These are phyloP conservation scores for Lipomyces orientalis DNA, from an alignment of 805 yeast genomes.

Conservation along the genomic window DNA sequence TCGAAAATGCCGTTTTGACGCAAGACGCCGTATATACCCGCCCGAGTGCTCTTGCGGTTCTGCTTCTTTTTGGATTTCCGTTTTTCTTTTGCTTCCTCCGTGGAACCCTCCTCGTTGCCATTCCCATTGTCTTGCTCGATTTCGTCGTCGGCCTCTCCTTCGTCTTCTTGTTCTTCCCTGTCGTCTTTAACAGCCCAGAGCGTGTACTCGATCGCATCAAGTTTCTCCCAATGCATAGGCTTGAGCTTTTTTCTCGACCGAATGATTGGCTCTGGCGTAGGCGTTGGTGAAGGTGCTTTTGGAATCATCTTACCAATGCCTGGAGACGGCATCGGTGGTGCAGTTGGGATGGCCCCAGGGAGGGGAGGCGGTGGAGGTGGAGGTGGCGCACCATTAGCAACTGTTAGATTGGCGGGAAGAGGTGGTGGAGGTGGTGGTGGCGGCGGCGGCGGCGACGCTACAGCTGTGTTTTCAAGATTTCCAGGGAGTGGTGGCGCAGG, in stretches of 20 bases:
- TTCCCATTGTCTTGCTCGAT: constrained; percentile 4
- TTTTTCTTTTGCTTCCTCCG: background rate
- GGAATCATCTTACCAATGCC: constrained; percentile 45
- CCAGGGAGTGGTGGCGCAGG: constrained; percentile 35
- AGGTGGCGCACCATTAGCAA: constrained; percentile 40
- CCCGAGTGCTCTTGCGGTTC: constrained; percentile 50
- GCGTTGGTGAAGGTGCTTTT: constrained; percentile 40
- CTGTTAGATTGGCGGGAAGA: constrained; percentile 40
- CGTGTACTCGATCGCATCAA: constrained; percentile 78
- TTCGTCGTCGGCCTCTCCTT: constrained; percentile 23
- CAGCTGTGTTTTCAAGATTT: constrained; percentile 11
- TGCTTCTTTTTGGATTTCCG: constrained; percentile 34
- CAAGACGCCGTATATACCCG: constrained; percentile 66
- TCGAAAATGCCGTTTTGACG: constrained; percentile 77
- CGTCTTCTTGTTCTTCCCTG: constrained; percentile 12
- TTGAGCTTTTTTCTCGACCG: constrained; percentile 80
- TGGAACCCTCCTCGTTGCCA: background rate
- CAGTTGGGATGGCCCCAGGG: constrained; percentile 44
- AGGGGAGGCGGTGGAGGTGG: constrained; percentile 51
- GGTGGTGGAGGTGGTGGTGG: constrained; percentile 46
- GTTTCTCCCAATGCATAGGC: constrained; percentile 96
- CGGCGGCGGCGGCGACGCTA: constrained; percentile 43
- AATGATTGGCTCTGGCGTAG: constrained; percentile 51
- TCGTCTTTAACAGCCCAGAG: constrained; percentile 67
- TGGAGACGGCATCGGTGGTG: constrained; percentile 49